phyloP scores from a whole-genome alignment of 441 rosid genomes.

The Syzygium syzygioides region DNA sequence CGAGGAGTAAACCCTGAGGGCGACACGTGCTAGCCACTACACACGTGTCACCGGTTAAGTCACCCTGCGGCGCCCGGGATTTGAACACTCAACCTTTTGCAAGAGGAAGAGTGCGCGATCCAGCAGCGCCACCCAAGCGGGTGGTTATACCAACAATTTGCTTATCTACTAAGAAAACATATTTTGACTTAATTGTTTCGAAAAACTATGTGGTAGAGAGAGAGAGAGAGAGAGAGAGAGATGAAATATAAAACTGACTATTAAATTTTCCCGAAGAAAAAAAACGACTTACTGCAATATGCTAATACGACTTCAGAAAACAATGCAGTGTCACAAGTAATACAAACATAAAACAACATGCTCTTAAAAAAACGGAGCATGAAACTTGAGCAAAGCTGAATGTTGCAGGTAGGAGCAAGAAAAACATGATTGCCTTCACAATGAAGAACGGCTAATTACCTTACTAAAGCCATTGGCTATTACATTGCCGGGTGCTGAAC shows the following conservation, averaged over 20 bases:
- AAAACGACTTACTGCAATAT: neutral
- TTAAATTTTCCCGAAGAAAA: neutral
- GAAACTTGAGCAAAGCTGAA: neutral
- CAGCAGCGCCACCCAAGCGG: no score
- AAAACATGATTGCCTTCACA: neutral
- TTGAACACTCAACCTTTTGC: no score
- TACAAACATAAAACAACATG: neutral
- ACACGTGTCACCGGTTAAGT: no score
- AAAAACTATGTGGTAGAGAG: neutral
- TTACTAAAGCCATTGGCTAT: constrained; percentile 48
- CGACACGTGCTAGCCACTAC: no score
- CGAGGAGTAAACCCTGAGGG: no score
- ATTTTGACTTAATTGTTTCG: neutral
- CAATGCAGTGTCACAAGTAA: neutral
- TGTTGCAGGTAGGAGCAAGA: neutral
- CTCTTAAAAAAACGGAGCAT: neutral
- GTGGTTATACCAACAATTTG: neutral
- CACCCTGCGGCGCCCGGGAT: no score
- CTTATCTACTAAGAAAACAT: neutral
- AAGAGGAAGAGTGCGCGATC: no score
- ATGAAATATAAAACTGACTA: neutral
- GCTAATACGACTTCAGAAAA: neutral
- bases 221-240: neutral
- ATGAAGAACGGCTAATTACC: constrained; percentile 21
- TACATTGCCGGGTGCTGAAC: constrained; percentile 26